These are phyloP conservation scores for Cyberlindnera japonica DNA, from an alignment of 805 yeast genomes.

Conservation along the genomic window DNA sequence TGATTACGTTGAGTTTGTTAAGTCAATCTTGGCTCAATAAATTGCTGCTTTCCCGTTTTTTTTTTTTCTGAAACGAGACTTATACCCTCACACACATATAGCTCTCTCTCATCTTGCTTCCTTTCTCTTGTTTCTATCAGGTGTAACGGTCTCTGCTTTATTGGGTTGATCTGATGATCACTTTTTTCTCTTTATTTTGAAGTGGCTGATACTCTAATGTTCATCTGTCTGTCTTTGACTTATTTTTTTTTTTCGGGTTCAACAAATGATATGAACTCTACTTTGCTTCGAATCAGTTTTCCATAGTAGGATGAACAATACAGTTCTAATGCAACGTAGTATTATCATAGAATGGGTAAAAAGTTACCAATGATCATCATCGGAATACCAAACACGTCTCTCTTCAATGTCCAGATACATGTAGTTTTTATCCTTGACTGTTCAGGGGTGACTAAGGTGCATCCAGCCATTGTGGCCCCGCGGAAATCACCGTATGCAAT, in stretches of 20 bases:
- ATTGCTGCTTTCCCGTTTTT: no score
- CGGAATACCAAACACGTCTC: conserved; percentile 96
- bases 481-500: conserved; percentile 89
- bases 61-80: no score
- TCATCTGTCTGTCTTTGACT: no score
- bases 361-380: conserved; percentile 96
- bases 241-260: no score
- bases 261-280: background rate
- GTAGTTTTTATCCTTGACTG: conserved; percentile 61
- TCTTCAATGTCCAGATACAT: conserved; percentile 87
- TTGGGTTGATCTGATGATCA: background rate
- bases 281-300: no score
- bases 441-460: conserved; percentile 66
- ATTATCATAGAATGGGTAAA: conserved; percentile 57
- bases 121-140: background rate
- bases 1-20: conserved; percentile 92
- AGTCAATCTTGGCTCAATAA: conserved; percentile 86
- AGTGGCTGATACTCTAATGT: no score
- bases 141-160: background rate
- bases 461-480: conserved; percentile 85
- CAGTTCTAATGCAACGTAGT: background rate
- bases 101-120: background rate
- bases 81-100: background rate
- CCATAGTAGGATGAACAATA: no score
- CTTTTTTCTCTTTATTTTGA: background rate